Evolutionary conservation across 1,139 yeast genomes (phyloP), one percentile per base, ranked within the genome.

Genomic region (Scheffersomyces parashehatae): DNA sequence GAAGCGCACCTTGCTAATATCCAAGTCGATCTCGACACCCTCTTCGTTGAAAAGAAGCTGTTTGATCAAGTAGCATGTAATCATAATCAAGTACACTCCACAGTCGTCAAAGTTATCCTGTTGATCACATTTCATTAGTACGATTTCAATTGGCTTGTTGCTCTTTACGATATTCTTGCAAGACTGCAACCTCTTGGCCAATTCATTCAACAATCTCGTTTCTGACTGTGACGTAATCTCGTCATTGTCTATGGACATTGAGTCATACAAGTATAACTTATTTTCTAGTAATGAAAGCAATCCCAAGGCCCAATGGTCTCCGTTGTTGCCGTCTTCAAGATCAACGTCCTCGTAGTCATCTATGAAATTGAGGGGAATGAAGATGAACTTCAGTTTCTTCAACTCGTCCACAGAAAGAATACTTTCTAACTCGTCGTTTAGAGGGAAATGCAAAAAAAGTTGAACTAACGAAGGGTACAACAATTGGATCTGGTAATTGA

Each of bases 31-130:
- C 26, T 20, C 26, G 1, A 41, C 38, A 3, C 40, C 48, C 0
- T 40, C 40, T 3, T 40, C 51, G 9, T 38, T 37, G 28, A 36
- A 31, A 11, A 46, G 34, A 35, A 54, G 36, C 29, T 39, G 47
- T 12, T 62, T 53, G 4, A 71, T 49, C 45, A 73, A 56, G 43
- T 55, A 59, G 44, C 75, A 67, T 8, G 77, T 63, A 16, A 67
- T 63, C 78, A 73, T 73, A 28, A 71, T 56, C 38, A 70, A 54
- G 49, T 60, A 72, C 5, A 74, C 73, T 0, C 79, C 79, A 52
- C 79, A 74, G 52, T 74, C 79, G 50, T 73, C 78, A 38, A 68
- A 71, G 48, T 74, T 74, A 5, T 62, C 55, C 48, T 74, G 79
- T 48, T 74, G 79, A 49, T 69, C 71, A 41, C 76, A 71, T 36